A percentile compares a stretch with the other conserved stretches of the same genome.
phyloP scores from a whole-genome alignment of 2,329 filamentous ascomycete species.

The Domatiomyces globalis region DNA sequence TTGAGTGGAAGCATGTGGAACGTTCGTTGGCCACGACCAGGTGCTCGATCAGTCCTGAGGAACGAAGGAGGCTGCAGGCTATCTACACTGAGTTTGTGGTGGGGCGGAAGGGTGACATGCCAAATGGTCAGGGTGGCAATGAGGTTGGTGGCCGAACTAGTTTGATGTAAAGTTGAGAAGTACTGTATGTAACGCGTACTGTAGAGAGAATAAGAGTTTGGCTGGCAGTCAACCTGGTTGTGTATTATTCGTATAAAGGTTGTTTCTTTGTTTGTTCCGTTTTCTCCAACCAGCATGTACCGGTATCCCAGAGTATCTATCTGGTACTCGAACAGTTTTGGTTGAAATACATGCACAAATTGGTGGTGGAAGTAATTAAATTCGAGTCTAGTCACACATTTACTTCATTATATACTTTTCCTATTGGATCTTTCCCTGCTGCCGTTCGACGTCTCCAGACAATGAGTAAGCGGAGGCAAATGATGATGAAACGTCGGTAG shows the following conservation, averaged over 20 bases:
- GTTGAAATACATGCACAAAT: too few species aligned
- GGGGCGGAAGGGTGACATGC: slow-evolving; percentile 88
- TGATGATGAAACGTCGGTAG: background rate
- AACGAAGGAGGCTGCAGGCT: slow-evolving; percentile 55
- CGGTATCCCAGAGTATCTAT: too few species aligned
- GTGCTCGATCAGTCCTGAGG: slow-evolving; percentile 66
- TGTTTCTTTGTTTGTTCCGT: too few species aligned
- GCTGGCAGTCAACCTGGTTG: too few species aligned
- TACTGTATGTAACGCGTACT: too few species aligned
- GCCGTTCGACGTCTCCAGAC: background rate
- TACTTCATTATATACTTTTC: too few species aligned
- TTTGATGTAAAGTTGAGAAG: slow-evolving; percentile 53
- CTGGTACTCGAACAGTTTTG: too few species aligned
- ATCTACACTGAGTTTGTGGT: slow-evolving; percentile 93
- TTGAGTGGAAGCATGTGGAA: slow-evolving; percentile 70
- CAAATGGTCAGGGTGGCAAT: slow-evolving; percentile 75
- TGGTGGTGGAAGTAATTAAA: too few species aligned
- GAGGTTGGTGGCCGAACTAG: slow-evolving; percentile 88
- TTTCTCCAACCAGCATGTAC: too few species aligned
- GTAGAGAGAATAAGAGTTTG: too few species aligned
- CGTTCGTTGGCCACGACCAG: slow-evolving; percentile 64
- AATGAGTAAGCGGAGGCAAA: background rate
- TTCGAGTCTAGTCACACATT: too few species aligned
- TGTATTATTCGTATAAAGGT: too few species aligned
- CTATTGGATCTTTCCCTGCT: background rate